phyloP scores from a whole-genome alignment of 2,329 filamentous ascomycete species.

The Arthrobotrys sphaeroides region DNA sequence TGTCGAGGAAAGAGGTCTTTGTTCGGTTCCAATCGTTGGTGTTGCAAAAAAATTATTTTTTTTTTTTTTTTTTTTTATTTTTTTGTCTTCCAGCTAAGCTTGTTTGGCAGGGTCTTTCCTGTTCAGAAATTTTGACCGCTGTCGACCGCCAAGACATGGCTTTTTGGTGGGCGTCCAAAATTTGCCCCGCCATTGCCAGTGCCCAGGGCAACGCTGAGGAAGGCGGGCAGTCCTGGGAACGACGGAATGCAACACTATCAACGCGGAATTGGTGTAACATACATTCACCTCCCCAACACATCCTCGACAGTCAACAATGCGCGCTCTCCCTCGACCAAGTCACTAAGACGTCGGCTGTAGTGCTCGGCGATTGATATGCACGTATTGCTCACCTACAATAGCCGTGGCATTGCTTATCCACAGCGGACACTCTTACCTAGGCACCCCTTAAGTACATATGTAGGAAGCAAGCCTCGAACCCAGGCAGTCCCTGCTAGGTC shows the following conservation, averaged over 20 bases:
- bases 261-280: slow-evolving; percentile 33
- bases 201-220: background rate
- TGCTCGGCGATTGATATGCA: no score
- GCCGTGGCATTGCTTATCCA: no score
- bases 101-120: slow-evolving; percentile 47
- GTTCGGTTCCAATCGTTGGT: slow-evolving; percentile 9
- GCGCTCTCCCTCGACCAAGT: no score
- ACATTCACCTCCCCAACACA: background rate
- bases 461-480: no score
- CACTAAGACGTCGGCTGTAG: no score
- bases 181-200: slow-evolving; percentile 15
- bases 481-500: no score
- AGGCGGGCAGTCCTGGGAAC: no score
- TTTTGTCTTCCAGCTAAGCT: slow-evolving; percentile 48
- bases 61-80: slow-evolving; percentile 54
- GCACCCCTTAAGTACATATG: no score
- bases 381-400: no score
- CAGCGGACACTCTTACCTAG: no score
- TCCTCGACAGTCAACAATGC: no score
- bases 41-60: slow-evolving; percentile 55
- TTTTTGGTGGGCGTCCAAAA: slow-evolving; percentile 13
- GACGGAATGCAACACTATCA: slow-evolving; percentile 14
- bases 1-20: slow-evolving; percentile 54
- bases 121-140: slow-evolving; percentile 38
- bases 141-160: slow-evolving; percentile 26